A percentile compares a stretch with the other conserved stretches of the same genome.
phyloP scores from a whole-genome alignment of 306 rosid genomes.

The Inga laurina region DNA sequence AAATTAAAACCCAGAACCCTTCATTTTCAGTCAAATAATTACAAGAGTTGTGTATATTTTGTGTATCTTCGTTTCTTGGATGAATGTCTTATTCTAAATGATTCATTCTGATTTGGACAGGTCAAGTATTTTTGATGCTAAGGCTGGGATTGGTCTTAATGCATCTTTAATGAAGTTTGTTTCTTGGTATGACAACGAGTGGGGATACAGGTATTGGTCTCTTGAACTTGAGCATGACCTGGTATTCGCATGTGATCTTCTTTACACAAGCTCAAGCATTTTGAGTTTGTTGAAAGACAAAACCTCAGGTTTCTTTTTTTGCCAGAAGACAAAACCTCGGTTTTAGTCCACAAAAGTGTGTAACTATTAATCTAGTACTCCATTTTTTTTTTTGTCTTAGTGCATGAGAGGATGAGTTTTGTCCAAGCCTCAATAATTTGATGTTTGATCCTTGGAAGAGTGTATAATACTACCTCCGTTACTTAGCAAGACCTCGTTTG shows the following conservation, averaged over 20 bases:
- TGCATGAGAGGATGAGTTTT: neutral
- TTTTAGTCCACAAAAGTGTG: neutral
- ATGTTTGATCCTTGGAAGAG: neutral
- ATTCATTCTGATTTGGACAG: conserved; percentile 38
- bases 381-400: neutral
- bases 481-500: no score
- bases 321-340: neutral
- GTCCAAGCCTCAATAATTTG: neutral
- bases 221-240: neutral
- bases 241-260: neutral
- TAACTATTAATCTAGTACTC: neutral
- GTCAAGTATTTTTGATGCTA: conserved; percentile 95
- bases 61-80: neutral
- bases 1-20: neutral
- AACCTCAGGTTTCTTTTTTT: neutral
- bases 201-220: conserved; percentile 91
- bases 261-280: neutral
- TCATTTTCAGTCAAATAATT: conserved; percentile 1
- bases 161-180: conserved; percentile 79
- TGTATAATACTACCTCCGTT: neutral
- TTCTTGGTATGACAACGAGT: conserved; percentile 98
- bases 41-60: neutral
- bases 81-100: neutral
- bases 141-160: conserved; percentile 95
- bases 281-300: neutral